Evolutionary conservation across 2,329 filamentous ascomycete genomes (phyloP).

Genomic region (Ophiosphaerella korrae): DNA sequence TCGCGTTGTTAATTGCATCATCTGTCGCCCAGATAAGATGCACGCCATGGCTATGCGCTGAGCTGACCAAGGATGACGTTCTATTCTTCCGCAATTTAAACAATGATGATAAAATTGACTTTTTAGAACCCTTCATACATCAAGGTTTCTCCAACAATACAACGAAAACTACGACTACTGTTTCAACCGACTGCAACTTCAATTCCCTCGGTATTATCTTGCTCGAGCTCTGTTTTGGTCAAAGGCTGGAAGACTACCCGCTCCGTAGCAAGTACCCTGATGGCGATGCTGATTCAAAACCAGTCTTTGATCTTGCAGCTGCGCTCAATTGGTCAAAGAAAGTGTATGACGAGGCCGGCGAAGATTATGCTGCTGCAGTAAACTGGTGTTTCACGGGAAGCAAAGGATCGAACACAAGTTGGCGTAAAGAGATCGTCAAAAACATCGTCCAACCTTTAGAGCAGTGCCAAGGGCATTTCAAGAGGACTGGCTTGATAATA

Average conservation of each 20-base stretch:
- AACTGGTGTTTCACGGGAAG: constrained; percentile 24
- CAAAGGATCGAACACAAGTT: constrained; percentile 6
- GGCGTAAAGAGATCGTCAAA: constrained; percentile 19
- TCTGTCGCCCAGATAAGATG: constrained; percentile 22
- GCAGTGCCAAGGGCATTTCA: constrained; percentile 17
- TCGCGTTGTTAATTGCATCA: constrained; percentile 23
- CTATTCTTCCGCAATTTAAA: constrained; percentile 13
- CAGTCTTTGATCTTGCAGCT: constrained; percentile 21
- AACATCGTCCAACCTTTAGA: constrained; percentile 24
- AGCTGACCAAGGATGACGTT: constrained; percentile 17
- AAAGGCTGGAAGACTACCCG: constrained; percentile 18
- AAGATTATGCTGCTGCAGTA: constrained; percentile 23
- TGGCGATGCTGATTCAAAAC: constrained; percentile 6
- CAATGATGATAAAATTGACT: constrained; percentile 50
- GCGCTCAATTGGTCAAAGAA: constrained; percentile 17
- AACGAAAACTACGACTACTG: constrained; percentile 39
- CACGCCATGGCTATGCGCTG: constrained; percentile 17
- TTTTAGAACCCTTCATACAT: constrained; percentile 67
- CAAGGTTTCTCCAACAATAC: constrained; percentile 74
- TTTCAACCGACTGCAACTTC: constrained; percentile 16
- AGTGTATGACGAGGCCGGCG: constrained; percentile 20
- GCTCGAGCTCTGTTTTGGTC: constrained; percentile 24
- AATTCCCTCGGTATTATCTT: constrained; percentile 24
- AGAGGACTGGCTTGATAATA: neutral
- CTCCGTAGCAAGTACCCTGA: constrained; percentile 12